Conservation (phyloP, 805 yeast genomes). For the Ogataea nitratoaversa region DNA sequence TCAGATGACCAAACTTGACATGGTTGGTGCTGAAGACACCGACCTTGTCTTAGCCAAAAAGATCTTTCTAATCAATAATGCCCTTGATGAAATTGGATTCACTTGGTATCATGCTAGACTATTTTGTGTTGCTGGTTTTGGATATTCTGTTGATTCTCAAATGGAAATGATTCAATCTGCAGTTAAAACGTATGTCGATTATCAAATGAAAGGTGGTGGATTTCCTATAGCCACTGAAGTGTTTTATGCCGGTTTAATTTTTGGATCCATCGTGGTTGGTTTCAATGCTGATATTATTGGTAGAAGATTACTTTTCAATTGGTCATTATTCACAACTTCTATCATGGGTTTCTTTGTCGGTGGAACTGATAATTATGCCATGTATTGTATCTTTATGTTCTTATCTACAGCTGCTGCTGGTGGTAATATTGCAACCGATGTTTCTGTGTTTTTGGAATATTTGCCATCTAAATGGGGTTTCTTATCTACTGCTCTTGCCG, state of each 20-base stretch:
- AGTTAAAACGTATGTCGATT: constrained; percentile 42
- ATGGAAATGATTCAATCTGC: constrained; percentile 44
- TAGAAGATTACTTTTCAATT: constrained; percentile 47
- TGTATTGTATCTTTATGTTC: constrained; percentile 46
- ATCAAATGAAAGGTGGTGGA: constrained; percentile 40
- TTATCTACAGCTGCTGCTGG: constrained; percentile 46
- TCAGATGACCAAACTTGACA: constrained; percentile 12
- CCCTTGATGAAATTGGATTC: constrained; percentile 59
- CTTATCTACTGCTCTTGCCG: constrained; percentile 49
- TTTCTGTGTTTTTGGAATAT: constrained; percentile 49
- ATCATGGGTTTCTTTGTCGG: constrained; percentile 51
- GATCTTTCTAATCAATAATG: constrained; percentile 44
- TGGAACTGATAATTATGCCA: constrained; percentile 45
- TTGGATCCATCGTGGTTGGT: constrained; percentile 56
- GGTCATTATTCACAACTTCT: constrained; percentile 44
- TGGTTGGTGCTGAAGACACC: constrained; percentile 19
- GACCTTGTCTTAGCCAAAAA: constrained; percentile 38
- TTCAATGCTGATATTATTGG: constrained; percentile 53
- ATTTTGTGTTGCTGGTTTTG: constrained; percentile 51
- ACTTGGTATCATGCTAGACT: constrained; percentile 50
- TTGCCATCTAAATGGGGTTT: constrained; percentile 49
- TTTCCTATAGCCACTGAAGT: constrained; percentile 44
- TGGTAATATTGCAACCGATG: constrained; percentile 54
- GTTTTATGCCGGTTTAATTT: constrained; percentile 46
- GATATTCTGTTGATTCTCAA: constrained; percentile 53